Conservation (phyloP, 1,284 basidiomycete genomes). For the Ceratobasidium sp. region DNA sequence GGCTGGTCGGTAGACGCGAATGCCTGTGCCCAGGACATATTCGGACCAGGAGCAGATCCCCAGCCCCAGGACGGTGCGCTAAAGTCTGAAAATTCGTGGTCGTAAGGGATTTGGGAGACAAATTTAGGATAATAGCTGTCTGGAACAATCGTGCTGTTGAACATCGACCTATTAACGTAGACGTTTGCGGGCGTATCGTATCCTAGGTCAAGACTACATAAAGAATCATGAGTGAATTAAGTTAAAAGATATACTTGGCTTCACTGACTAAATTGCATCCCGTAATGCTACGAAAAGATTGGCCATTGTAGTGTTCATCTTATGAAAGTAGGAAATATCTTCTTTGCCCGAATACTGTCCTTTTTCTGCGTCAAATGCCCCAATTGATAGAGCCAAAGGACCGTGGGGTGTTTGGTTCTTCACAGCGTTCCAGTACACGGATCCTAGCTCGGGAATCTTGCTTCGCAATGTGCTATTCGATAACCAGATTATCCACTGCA, state of each 20-base stretch:
- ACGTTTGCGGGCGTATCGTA: not conserved
- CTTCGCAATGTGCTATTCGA: no score
- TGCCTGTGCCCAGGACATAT: constrained; percentile 27
- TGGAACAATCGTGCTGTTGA: not conserved
- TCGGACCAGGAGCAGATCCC: not conserved
- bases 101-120: not conserved
- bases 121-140: not conserved
- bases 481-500: not conserved
- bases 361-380: no score
- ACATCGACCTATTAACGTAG: constrained; percentile 14
- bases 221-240: not conserved
- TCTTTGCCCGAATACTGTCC: no score
- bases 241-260: not conserved
- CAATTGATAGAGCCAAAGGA: no score
- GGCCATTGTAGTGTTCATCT: no score
- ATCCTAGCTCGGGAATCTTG: not conserved
- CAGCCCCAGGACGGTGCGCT: constrained; percentile 1
- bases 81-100: not conserved
- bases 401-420: no score
- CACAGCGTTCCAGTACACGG: not conserved
- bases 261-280: constrained; percentile 12
- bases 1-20: not conserved
- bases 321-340: no score
- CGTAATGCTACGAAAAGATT: constrained; percentile 1
- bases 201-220: constrained; percentile 16